Percentiles rank a stretch among this genome's conserved stretches.
phyloP scores from a whole-genome alignment of 169 alveolate species.

The Eimeria nieschulzi region DNA sequence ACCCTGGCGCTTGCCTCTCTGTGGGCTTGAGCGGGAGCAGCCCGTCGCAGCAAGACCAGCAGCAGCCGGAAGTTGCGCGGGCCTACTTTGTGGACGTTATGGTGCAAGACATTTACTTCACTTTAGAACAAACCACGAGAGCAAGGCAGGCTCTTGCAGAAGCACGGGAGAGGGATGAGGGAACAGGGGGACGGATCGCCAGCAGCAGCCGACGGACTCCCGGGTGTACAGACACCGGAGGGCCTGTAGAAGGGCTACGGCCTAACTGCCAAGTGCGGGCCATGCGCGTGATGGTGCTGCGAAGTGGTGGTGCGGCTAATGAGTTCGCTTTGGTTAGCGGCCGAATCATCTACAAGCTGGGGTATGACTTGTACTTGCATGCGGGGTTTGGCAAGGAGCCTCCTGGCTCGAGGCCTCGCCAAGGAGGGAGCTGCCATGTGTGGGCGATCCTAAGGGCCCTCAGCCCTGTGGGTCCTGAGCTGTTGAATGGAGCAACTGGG shows the following conservation, averaged over 20 bases:
- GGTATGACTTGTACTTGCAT: constrained; percentile 63
- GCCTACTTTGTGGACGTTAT: constrained; percentile 63
- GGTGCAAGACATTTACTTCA: constrained; percentile 64
- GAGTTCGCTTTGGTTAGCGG: constrained; percentile 50
- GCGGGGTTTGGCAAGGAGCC: background rate
- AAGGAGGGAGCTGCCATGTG: constrained; percentile 4
- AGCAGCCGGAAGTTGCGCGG: background rate
- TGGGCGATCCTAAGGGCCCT: constrained; percentile 63
- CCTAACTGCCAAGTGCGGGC: constrained; percentile 52
- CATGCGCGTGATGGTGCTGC: constrained; percentile 60
- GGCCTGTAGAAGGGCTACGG: constrained; percentile 38
- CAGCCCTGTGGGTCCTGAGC: constrained; percentile 14
- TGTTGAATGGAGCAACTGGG: background rate
- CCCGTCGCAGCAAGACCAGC: constrained; percentile 55
- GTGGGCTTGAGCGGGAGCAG: constrained; percentile 33
- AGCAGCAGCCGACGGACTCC: background rate
- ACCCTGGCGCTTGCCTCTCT: constrained; percentile 67
- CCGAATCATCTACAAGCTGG: constrained; percentile 41
- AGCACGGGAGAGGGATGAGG: constrained; percentile 46
- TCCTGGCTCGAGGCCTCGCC: background rate
- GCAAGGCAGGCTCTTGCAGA: constrained; percentile 19
- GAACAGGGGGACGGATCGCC: background rate
- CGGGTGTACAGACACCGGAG: background rate
- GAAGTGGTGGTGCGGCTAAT: constrained; percentile 33
- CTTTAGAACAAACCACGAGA: constrained; percentile 48